These are phyloP conservation scores for Fusarium mundagurra DNA, from an alignment of 2,329 filamentous ascomycete genomes.

Conservation along the genomic window DNA sequence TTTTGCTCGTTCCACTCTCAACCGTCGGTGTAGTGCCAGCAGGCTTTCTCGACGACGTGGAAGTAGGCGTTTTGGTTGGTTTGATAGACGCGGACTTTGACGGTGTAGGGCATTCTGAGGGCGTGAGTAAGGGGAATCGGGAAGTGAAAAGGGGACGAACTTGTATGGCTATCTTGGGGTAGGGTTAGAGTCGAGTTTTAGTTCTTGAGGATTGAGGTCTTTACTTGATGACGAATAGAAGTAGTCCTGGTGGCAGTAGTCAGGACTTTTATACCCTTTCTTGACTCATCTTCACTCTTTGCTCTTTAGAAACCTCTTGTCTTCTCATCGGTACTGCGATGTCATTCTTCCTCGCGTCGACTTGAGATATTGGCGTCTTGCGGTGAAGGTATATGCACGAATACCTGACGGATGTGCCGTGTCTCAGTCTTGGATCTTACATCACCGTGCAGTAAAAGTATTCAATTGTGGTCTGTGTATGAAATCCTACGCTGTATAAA, in stretches of 20 bases:
- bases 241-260: too few relatives aligned
- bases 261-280: not conserved
- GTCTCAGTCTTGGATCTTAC: not conserved
- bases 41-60: constrained; percentile 27
- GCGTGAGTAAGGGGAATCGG: fast-evolving
- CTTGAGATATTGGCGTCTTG: not conserved
- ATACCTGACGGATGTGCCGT: not conserved
- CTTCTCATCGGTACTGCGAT: too few relatives aligned
- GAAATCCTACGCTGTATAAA: not conserved
- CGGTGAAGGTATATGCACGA: not conserved
- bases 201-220: not conserved
- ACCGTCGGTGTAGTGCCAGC: constrained; percentile 37
- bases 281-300: not conserved
- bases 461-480: fast-evolving
- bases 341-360: too few relatives aligned
- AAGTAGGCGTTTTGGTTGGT: constrained; percentile 35
- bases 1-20: constrained; percentile 20
- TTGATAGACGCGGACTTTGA: constrained; percentile 37
- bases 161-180: not conserved
- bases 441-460: not conserved
- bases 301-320: fast-evolving
- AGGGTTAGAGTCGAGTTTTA: too few relatives aligned
- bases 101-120: constrained; percentile 29
- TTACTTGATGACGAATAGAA: not conserved
- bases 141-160: not conserved